Evolutionary conservation across 2,329 filamentous ascomycete species (phyloP), one percentile per base, ranked within the genome.

Genomic region (Claviceps sorghi): DNA sequence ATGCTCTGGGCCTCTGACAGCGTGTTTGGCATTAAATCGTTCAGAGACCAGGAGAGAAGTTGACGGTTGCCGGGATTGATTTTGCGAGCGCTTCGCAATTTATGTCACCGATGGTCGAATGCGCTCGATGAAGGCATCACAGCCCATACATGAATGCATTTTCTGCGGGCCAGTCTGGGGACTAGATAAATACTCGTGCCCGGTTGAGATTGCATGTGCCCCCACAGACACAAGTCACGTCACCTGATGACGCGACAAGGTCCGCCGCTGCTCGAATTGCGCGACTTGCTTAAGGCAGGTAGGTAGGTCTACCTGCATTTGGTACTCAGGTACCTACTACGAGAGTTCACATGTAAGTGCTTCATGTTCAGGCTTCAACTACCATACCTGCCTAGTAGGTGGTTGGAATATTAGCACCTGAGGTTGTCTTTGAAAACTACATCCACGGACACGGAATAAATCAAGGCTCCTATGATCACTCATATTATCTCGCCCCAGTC

Each of bases 191-290:
- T 26, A 11, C 32, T 7, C 9, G 1, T 38, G 36, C 36, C 36
- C 17, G 11, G 36, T n/a, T 38, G 36, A 38, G 36, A 38, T 38
- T 38, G 26, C 36, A 7, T 7, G 36, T 38, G 15, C 8, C 17
- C 15, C 36, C 36, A n/a, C 2, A 42, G n/a, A 42, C 38, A 42
- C 15, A 44, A 40, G 36, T 38, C 36, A 38, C 36, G 50, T 51
- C 50, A 51, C 50, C 43, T 51, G 50, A 51, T 51, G 34, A 10
- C 50, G 50, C 50, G 50, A 41, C 50, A 32, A 32, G 29, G n/a
- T 47, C 30, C 44, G n/a, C 30, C 44, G n/a, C 44, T 32, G 3
- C 44, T 47, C 7, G 9, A 47, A 21, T 15, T 29, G 44, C 29
- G 44, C 44, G 17, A 32, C 44, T 30, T n/a, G 17, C 43, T 30